Conservation (phyloP, 2,329 filamentous ascomycete genomes). For the Trichophyton benhamiae region DNA sequence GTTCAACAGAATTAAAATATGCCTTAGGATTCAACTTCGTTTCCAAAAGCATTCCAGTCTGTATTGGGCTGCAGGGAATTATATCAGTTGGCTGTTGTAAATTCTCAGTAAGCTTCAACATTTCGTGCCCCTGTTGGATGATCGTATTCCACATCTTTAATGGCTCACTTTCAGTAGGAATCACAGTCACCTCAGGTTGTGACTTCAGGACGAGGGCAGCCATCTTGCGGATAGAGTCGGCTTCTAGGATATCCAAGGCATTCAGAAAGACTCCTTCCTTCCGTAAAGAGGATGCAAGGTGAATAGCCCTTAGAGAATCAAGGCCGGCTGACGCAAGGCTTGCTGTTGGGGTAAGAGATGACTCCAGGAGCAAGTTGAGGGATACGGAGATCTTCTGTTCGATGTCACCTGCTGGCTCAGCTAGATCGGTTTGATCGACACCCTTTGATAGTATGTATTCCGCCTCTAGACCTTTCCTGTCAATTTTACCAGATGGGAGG, state of each 20-base stretch:
- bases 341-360: constrained; percentile 26
- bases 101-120: constrained; percentile 29
- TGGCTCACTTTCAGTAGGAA: constrained; percentile 7
- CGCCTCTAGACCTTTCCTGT: constrained; percentile 51
- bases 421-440: constrained; percentile 8
- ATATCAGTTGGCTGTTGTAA: constrained; percentile 26
- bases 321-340: constrained; percentile 46
- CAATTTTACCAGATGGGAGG: constrained; percentile 71
- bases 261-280: constrained; percentile 42
- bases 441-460: constrained; percentile 36
- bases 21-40: constrained; percentile 46
- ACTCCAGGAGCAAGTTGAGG: constrained; percentile 33
- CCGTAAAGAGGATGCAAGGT: constrained; percentile 53
- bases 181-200: background rate
- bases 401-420: constrained; percentile 17
- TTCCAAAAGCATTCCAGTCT: constrained; percentile 69
- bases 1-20: constrained; percentile 68
- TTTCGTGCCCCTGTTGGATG: constrained; percentile 24
- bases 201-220: constrained; percentile 18
- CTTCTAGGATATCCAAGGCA: constrained; percentile 50
- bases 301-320: constrained; percentile 54
- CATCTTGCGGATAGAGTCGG: constrained; percentile 36
- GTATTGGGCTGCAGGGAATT: constrained; percentile 57
- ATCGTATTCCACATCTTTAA: constrained; percentile 16
- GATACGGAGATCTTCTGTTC: constrained; percentile 28